Base-by-base conservation (phyloP, 495 filamentous ascomycete species). In the Daldinia concentrica region DNA sequence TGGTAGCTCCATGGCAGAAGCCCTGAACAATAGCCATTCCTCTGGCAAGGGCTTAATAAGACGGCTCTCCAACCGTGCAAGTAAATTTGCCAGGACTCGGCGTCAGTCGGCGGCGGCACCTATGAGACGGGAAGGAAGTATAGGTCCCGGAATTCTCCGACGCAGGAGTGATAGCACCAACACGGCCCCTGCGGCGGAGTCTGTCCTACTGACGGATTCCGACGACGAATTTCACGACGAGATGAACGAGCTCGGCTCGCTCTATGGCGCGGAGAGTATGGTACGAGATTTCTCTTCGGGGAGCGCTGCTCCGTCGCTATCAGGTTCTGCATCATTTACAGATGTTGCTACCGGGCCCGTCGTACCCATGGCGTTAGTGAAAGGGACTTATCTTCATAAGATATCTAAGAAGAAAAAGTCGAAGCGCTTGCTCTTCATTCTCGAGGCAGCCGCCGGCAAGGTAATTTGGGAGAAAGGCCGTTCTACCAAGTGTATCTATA, bases 111-210 rank as follows among this genome's bases (percentile, higher is more conserved):
- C 91, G 0, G 89, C 89, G 6, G 84, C 91, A 39, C 85, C 89
- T 22, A 89, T 89, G 62, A 92, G 88, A 74, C 88, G 93, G 27
- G 93, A 97, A 74, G 90, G 90, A 34, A 97, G 94, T 77, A 90
- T 90, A 26, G 95, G 95, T 0, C 95, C 95, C 2, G 90, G 95
- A 27, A 90, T 97, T 32, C 88, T 95, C 79, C 89, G 95, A 58
- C 86, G 92, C 61, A 88, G 94, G 60, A 96, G 94, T 74, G 93
- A 96, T 76, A 95, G 92, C 80, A 94, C 90, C 75, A 90, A 87
- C 59, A 87, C 87, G 6, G 84, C 74, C 51, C 75, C 75, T 74
- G 80, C 71, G 65, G 85, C 65, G 76, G 89, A 84, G 73, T 83
- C 59, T 67, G 85, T 62, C 84, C 80, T 83, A 76, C 87, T 79